Evolutionary conservation across 768 basidiomycete genomes (phyloP), one percentile per base, ranked within the genome.

Genomic region (Lactarius tabidus): DNA sequence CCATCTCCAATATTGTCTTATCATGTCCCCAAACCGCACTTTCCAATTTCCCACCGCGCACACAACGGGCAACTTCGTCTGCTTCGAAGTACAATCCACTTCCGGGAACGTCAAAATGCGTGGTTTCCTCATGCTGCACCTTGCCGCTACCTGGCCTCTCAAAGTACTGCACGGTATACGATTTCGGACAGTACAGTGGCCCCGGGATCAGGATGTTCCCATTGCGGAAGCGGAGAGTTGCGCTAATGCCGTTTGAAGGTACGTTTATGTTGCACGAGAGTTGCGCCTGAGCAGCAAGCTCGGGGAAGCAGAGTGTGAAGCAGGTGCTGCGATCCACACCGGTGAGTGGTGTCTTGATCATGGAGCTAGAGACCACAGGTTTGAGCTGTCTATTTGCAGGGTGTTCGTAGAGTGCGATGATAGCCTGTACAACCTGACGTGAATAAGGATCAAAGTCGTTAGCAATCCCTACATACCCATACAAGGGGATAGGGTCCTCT

Each of bases 401-500:
- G 74, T 92, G 81, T 71, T 94, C 92, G 73, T 90, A 93, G 23
- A 95, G 78, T 0, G 84, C 81, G 60, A 93, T 79, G 71, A 93
- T 86, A 23, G 90, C 85, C 91, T 91, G 70, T n/a, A 68, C 3
- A 64, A 59, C 43, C 28, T 59, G 51, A 68, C 43, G 18, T 36
- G 48, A 43, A 51, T 35, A 53, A 48, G 28, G 26, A 33, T 3
- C 17, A 18, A 43, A n/a, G 23, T 7, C 23, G 6, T 51, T 28
- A 15, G 55, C 9, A 33, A 14, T 45, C 53, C n/a, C 5, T 18
- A 73, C 81, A 52, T 72, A 85, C 88, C 90, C 90, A 92, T 70
- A 91, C 80, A 69, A 91, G 77, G 10, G 90, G 90, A 74, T 93
- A 94, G 14, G 91, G 89, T 1, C 91, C 91, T 28, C 90, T 91